Conservation (phyloP, 768 basidiomycete species). For the Auricularia cornea region DNA sequence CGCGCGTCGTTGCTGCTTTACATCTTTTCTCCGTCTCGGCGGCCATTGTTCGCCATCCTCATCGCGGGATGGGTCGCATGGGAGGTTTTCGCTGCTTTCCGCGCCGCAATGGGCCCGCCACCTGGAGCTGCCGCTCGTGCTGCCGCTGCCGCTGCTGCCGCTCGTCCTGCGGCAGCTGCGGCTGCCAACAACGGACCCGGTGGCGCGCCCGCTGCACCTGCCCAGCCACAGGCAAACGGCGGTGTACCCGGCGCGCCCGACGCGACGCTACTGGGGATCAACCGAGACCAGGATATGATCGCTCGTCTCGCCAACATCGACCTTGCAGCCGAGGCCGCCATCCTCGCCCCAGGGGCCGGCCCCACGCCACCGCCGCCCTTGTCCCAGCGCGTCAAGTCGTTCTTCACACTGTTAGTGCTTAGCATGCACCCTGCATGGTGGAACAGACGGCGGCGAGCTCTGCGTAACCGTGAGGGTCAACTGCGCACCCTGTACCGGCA, state of each 20-base stretch:
- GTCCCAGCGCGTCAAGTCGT: slow-evolving; percentile 42
- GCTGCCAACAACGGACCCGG: slow-evolving; percentile 4
- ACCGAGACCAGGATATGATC: slow-evolving; percentile 29
- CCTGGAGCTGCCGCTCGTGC: slow-evolving; percentile 6
- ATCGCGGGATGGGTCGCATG: slow-evolving; percentile 64
- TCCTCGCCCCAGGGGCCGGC: slow-evolving; percentile 28
- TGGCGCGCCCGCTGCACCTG: slow-evolving; percentile 6
- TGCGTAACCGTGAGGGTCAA: slow-evolving; percentile 56
- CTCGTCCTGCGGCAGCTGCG: not conserved
- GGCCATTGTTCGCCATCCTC: slow-evolving; percentile 59
- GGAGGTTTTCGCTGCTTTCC: slow-evolving; percentile 66
- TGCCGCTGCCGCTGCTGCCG: slow-evolving; percentile 8
- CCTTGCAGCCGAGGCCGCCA: slow-evolving; percentile 45
- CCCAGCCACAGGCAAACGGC: slow-evolving; percentile 4
- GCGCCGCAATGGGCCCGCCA: slow-evolving; percentile 27
- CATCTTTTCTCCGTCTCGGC: slow-evolving; percentile 67
- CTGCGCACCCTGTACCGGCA: slow-evolving; percentile 44
- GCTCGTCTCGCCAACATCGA: slow-evolving; percentile 51
- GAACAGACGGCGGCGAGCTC: slow-evolving; percentile 52
- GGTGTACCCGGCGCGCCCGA: not conserved
- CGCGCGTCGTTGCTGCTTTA: slow-evolving; percentile 63
- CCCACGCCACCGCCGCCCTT: slow-evolving; percentile 26
- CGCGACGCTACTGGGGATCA: not conserved
- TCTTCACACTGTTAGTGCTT: slow-evolving; percentile 46
- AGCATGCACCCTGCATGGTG: slow-evolving; percentile 70